Evolutionary conservation across 2,329 filamentous ascomycete species (phyloP).

Genomic region (Pyrenophora graminea): DNA sequence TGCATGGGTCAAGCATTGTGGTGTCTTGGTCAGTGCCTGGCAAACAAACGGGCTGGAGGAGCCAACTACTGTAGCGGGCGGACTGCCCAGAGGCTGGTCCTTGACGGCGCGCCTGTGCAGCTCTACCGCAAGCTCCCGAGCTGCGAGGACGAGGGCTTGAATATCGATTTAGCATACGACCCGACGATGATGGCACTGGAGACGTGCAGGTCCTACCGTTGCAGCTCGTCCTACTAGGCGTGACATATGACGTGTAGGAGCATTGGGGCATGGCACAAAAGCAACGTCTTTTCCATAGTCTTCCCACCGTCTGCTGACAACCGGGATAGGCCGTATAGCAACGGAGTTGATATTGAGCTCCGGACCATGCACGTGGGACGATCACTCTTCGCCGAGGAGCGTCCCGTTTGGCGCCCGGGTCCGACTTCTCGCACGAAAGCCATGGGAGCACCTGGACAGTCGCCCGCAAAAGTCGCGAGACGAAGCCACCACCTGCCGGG

Average conservation of each 20-base stretch:
- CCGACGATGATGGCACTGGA: constrained; percentile 1
- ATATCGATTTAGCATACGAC: neutral
- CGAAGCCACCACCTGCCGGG: constrained; percentile 4
- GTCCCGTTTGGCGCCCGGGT: constrained; percentile 20
- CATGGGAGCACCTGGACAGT: neutral
- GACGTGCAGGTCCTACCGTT: constrained; percentile 7
- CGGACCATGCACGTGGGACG: constrained; percentile 21
- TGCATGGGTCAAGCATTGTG: neutral
- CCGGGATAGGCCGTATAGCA: constrained; percentile 19
- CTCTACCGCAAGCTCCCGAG: constrained; percentile 1
- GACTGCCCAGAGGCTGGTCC: constrained; percentile 19
- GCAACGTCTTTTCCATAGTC: constrained; percentile 5
- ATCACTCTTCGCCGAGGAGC: constrained; percentile 22
- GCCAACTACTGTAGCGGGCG: constrained; percentile 12
- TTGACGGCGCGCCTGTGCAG: constrained; percentile 12
- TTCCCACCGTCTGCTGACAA: constrained; percentile 22
- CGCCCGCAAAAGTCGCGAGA: constrained; percentile 9
- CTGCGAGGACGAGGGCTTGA: neutral
- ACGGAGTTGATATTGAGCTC: neutral
- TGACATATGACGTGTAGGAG: constrained; percentile 20
- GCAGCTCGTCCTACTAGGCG: constrained; percentile 4
- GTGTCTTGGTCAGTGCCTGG: constrained; percentile 7
- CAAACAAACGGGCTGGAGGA: constrained; percentile 13
- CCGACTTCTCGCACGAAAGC: neutral
- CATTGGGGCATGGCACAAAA: neutral